Conservation (phyloP, 352 stramenopile species). For the Hyaloperonospora brassicae region DNA sequence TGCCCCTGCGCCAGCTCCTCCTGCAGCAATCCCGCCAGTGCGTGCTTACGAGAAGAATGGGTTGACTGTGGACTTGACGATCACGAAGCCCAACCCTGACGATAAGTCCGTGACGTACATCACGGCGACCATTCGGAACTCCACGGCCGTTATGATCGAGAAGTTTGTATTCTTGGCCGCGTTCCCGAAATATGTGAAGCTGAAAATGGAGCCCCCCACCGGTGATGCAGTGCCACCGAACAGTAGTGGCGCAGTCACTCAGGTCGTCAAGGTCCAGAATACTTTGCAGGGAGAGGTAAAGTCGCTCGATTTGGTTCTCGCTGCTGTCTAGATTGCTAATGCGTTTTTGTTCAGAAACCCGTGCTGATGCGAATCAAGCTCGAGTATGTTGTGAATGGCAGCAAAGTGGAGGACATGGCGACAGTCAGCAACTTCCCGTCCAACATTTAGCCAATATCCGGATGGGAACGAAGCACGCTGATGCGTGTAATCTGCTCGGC, state of each 20-base stretch:
- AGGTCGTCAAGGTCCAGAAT: conserved; percentile 95
- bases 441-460: conserved; percentile 39
- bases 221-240: conserved; percentile 87
- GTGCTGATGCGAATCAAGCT: conserved; percentile 82
- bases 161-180: conserved; percentile 92
- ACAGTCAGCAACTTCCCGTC: conserved; percentile 70
- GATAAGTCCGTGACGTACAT: conserved; percentile 90
- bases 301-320: background rate
- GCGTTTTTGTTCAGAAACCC: conserved; percentile 54
- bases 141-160: conserved; percentile 74
- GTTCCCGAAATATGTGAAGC: conserved; percentile 96
- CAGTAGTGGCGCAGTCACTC: conserved; percentile 77
- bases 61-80: conserved; percentile 86
- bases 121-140: conserved; percentile 90
- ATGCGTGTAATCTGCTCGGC: too few relatives aligned
- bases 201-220: conserved; percentile 96
- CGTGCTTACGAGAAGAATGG: conserved; percentile 95
- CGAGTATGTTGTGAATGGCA: conserved; percentile 78
- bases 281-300: conserved; percentile 86
- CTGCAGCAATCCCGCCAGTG: conserved; percentile 47
- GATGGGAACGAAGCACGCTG: background rate
- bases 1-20: conserved; percentile 16
- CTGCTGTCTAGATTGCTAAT: conserved; percentile 6
- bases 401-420: conserved; percentile 80
- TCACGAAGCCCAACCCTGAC: conserved; percentile 89